A percentile compares a stretch with the other conserved stretches of the same genome.
Conservation (phyloP, 345 rosid species). For the Lepidium didymum region DNA sequence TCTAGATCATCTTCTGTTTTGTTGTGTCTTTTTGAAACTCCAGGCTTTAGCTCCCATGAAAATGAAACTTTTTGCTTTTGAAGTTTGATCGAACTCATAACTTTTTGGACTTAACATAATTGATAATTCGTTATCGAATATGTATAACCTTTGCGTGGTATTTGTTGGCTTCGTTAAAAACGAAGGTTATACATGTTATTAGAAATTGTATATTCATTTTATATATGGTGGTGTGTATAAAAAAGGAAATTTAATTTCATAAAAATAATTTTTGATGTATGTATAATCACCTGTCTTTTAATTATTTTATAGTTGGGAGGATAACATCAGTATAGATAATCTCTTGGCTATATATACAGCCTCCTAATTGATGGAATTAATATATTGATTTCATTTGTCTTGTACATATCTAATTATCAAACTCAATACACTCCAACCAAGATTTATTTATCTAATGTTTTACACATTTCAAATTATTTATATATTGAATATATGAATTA, state of each 20-base stretch:
- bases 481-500: not conserved
- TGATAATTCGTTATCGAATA: no score
- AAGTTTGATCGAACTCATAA: slow-evolving; percentile 14
- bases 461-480: not conserved
- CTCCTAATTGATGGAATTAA: not conserved
- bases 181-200: not conserved
- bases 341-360: slow-evolving; percentile 19
- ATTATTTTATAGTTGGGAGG: slow-evolving; percentile 14
- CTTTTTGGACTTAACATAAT: slow-evolving; percentile 20
- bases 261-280: slow-evolving; percentile 21
- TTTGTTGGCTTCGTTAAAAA: not conserved
- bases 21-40: slow-evolving; percentile 19
- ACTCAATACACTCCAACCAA: not conserved
- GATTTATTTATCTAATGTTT: slow-evolving; percentile 14
- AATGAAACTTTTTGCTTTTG: slow-evolving; percentile 25
- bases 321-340: slow-evolving; percentile 16
- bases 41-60: slow-evolving; percentile 30
- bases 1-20: not conserved
- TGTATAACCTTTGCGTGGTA: no score
- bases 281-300: slow-evolving; percentile 19
- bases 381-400: slow-evolving; percentile 1
- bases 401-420: not conserved
- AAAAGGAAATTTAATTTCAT: not conserved
- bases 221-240: not conserved
- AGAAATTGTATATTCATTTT: not conserved